Evolutionary conservation across 495 filamentous ascomycete genomes (phyloP).

Genomic region (Podospora anserina): DNA sequence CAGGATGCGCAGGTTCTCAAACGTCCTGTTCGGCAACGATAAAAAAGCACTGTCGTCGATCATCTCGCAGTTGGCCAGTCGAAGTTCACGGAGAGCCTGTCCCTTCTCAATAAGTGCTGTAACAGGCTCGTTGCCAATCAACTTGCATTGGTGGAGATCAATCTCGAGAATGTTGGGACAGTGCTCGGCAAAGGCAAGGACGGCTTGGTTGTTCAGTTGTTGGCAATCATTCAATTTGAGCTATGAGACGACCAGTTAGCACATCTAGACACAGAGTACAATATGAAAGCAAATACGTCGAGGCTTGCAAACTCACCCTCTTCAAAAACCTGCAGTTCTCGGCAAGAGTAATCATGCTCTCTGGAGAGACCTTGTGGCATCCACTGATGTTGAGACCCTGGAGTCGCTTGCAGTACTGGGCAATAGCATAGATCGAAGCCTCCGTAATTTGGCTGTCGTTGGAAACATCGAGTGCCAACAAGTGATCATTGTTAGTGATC

Average conservation of each 20-base stretch:
- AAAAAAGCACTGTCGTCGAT: constrained; percentile 86
- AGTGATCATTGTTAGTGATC: constrained; percentile 70
- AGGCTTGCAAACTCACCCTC: constrained; percentile 56
- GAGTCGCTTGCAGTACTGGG: constrained; percentile 74
- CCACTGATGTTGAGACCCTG: constrained; percentile 93
- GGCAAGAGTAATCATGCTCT: constrained; percentile 77
- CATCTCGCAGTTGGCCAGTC: constrained; percentile 76
- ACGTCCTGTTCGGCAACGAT: constrained; percentile 61
- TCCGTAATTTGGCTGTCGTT: constrained; percentile 77
- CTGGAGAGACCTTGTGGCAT: constrained; percentile 80
- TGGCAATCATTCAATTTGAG: constrained; percentile 90
- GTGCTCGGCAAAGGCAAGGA: constrained; percentile 79
- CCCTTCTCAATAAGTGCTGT: constrained; percentile 72
- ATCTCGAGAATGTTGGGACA: constrained; percentile 94
- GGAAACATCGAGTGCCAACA: constrained; percentile 90
- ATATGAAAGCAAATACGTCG: background rate
- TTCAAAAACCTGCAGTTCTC: constrained; percentile 82
- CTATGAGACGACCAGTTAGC: constrained; percentile 47
- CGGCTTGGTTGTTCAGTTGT: constrained; percentile 72
- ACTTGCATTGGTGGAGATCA: constrained; percentile 82
- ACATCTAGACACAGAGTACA: background rate
- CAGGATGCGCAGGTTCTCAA: constrained; percentile 86
- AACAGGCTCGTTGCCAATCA: constrained; percentile 75
- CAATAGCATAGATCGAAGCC: constrained; percentile 72
- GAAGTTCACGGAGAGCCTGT: constrained; percentile 79